These are phyloP conservation scores for Curvularia lunata DNA, from an alignment of 2,329 filamentous ascomycete genomes.

Conservation along the genomic window DNA sequence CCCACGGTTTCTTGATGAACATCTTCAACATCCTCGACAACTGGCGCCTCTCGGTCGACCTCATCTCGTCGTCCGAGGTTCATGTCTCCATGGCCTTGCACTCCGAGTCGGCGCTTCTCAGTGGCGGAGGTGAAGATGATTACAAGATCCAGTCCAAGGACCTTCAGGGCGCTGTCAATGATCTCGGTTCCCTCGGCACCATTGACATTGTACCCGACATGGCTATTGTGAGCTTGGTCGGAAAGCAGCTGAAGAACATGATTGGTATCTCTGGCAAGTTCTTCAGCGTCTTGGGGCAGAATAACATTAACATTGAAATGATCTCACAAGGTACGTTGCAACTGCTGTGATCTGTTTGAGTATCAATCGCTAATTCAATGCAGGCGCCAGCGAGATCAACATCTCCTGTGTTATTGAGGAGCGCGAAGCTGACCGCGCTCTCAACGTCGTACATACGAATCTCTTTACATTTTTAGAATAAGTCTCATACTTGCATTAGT, in stretches of 20 bases:
- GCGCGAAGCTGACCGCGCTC: constrained; percentile 85
- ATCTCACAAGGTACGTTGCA: constrained; percentile 83
- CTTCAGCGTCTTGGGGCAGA: constrained; percentile 92
- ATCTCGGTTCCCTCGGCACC: constrained; percentile 81
- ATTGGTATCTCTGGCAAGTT: constrained; percentile 87
- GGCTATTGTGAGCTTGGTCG: constrained; percentile 94
- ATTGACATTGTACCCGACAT: constrained; percentile 90
- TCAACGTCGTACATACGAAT: constrained; percentile 96
- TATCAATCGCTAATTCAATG: background rate
- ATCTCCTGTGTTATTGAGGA: constrained; percentile 98
- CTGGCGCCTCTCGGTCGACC: constrained; percentile 86
- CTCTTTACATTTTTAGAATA: constrained; percentile 94
- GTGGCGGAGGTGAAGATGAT: constrained; percentile 55
- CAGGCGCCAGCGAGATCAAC: constrained; percentile 97
- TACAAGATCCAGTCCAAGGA: constrained; percentile 56
- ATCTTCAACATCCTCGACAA: constrained; percentile 92
- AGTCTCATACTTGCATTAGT: constrained; percentile 34
- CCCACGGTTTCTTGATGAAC: constrained; percentile 92
- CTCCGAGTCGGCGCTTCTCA: constrained; percentile 67
- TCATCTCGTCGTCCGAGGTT: constrained; percentile 95
- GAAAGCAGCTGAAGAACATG: constrained; percentile 98
- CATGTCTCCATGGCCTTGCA: constrained; percentile 98
- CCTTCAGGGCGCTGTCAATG: constrained; percentile 63
- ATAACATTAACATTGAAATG: constrained; percentile 98
- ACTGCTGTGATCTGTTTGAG: background rate